phyloP scores from a whole-genome alignment of 306 rosid genomes.

The Trifolium dubium region DNA sequence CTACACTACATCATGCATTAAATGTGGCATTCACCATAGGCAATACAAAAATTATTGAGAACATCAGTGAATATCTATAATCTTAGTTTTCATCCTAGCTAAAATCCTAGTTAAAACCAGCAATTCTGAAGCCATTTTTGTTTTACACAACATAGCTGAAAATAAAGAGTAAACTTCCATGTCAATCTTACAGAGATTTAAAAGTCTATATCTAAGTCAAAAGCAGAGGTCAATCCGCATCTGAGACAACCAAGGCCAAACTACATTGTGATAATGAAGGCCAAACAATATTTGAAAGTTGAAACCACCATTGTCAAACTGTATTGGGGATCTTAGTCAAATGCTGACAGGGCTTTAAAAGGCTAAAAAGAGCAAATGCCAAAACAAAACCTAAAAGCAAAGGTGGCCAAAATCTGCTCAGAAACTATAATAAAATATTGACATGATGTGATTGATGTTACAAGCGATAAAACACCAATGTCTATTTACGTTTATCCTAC shows the following conservation, averaged over 20 bases:
- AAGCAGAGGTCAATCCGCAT: neutral
- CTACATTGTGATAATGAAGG: neutral
- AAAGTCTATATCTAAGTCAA: neutral
- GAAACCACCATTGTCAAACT: neutral
- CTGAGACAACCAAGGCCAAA: neutral
- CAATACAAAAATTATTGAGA: too few species aligned
- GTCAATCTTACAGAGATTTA: neutral
- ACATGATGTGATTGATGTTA: neutral
- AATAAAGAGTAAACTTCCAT: neutral
- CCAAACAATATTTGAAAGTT: conserved; percentile 4
- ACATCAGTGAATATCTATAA: neutral
- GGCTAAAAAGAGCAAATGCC: neutral
- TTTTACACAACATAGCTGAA: neutral
- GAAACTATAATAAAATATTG: neutral
- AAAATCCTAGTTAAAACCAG: neutral
- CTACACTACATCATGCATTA: neutral
- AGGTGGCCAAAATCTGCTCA: neutral
- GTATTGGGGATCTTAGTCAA: neutral
- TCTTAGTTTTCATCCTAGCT: neutral
- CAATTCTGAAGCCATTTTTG: neutral
- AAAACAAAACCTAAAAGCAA: neutral
- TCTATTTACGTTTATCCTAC: neutral
- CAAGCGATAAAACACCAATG: neutral
- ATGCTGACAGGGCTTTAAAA: neutral
- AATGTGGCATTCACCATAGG: neutral